These are phyloP conservation scores for Pythium phragmitis DNA, from an alignment of 352 stramenopile species.

Conservation along the genomic window DNA sequence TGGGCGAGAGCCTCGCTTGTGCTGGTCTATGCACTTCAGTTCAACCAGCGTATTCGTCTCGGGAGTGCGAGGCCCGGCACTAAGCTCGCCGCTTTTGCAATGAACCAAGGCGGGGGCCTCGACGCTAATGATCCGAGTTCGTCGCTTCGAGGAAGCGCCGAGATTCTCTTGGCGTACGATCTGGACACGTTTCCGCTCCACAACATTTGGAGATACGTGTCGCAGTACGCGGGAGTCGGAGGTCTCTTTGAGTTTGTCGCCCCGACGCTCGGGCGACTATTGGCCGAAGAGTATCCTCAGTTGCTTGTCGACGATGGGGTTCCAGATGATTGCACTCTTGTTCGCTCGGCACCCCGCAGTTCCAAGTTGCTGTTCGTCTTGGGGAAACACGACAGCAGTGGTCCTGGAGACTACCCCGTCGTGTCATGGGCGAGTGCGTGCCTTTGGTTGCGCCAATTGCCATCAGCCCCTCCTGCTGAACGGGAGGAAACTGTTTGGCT, in stretches of 20 bases:
- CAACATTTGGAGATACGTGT: conserved; percentile 37
- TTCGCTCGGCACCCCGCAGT: conserved; percentile 7
- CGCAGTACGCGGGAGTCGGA: conserved; percentile 34
- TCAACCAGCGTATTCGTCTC: conserved; percentile 65
- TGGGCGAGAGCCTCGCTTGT: conserved; percentile 49
- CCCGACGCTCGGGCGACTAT: conserved; percentile 46
- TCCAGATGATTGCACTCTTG: neutral
- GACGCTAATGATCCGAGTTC: neutral
- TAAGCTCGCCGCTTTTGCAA: conserved; percentile 48
- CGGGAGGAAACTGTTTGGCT: neutral
- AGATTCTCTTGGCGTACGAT: conserved; percentile 56
- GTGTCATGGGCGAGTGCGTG: conserved; percentile 16
- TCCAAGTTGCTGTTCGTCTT: conserved; percentile 2
- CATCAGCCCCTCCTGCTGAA: neutral
- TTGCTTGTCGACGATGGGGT: neutral
- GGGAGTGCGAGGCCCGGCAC: conserved; percentile 49
- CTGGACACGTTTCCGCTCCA: conserved; percentile 34
- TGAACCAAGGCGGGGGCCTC: conserved; percentile 2
- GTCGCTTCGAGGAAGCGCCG: conserved; percentile 25
- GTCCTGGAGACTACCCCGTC: neutral
- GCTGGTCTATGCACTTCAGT: conserved; percentile 60
- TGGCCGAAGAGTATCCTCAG: conserved; percentile 53
- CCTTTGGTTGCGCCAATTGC: conserved; percentile 6
- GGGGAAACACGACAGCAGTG: neutral
- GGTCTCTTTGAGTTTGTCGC: conserved; percentile 53